phyloP scores from a whole-genome alignment of 2,329 filamentous ascomycete genomes.

The Coniochaeta prunicola region DNA sequence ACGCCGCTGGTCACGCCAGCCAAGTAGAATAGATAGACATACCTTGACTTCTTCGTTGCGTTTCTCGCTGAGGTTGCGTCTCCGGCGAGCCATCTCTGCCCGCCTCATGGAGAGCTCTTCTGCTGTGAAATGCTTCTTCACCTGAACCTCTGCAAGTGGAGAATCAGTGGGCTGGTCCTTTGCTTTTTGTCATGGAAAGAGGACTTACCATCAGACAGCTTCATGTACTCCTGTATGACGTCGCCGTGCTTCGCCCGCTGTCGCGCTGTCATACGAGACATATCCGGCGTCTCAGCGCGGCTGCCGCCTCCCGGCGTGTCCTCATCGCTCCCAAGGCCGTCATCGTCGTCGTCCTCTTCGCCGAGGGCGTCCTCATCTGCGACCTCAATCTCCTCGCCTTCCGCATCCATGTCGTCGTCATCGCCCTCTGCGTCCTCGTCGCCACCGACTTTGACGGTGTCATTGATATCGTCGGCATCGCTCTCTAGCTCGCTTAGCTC shows the following conservation, averaged over 20 bases:
- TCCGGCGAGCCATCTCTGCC: slow-evolving; percentile 53
- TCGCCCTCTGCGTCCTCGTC: slow-evolving; percentile 21
- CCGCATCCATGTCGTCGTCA: slow-evolving; percentile 39
- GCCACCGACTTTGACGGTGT: slow-evolving; percentile 30
- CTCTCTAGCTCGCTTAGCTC: slow-evolving; percentile 50
- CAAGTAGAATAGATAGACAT: slow-evolving; percentile 10
- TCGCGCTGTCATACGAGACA: slow-evolving; percentile 54
- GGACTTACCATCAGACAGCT: slow-evolving; percentile 50
- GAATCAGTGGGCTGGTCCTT: slow-evolving; percentile 8
- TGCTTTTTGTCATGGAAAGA: background rate
- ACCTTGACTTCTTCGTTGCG: slow-evolving; percentile 59
- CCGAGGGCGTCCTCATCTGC: slow-evolving; percentile 29
- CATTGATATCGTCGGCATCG: slow-evolving; percentile 39
- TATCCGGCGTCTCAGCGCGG: slow-evolving; percentile 42
- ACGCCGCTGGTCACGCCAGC: background rate
- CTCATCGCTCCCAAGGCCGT: slow-evolving; percentile 27
- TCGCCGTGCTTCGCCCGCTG: slow-evolving; percentile 54
- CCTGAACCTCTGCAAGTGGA: slow-evolving; percentile 48
- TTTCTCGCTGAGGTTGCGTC: slow-evolving; percentile 57
- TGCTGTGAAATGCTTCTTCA: slow-evolving; percentile 54
- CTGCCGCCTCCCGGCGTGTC: slow-evolving; percentile 30
- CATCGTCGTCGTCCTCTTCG: slow-evolving; percentile 29
- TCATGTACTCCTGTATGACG: slow-evolving; percentile 47
- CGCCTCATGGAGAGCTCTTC: slow-evolving; percentile 56
- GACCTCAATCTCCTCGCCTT: slow-evolving; percentile 31